phyloP scores from a whole-genome alignment of 129 eudicot species.

The Saposhnikovia divaricata region DNA sequence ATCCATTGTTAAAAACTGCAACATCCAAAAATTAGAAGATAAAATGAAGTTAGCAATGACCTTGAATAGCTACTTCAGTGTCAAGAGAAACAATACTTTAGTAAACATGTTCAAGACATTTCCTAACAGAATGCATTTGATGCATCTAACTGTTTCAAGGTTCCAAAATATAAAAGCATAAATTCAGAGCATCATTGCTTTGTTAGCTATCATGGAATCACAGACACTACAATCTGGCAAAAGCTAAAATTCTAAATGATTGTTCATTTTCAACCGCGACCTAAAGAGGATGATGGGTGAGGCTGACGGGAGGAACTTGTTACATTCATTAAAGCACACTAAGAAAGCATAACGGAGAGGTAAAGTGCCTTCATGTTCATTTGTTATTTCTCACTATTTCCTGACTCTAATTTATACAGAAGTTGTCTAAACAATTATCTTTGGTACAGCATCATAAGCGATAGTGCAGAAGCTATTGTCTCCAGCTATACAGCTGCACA shows the following conservation, averaged over 20 bases:
- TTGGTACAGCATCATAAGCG: neutral
- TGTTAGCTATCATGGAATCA: neutral
- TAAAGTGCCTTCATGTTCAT: neutral
- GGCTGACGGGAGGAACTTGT: neutral
- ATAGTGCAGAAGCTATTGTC: too few relatives aligned
- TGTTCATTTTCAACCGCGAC: neutral
- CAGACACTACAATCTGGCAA: neutral
- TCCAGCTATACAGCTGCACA: too few relatives aligned
- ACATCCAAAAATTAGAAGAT: conserved; percentile 5
- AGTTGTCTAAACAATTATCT: neutral
- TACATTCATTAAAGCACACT: neutral
- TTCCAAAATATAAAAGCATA: neutral
- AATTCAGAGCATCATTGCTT: neutral
- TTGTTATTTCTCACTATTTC: neutral
- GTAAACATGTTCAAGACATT: neutral
- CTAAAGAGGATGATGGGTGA: neutral
- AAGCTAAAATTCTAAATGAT: neutral
- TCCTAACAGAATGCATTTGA: neutral
- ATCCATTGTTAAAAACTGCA: conserved; percentile 82
- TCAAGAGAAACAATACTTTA: neutral
- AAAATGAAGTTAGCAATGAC: neutral
- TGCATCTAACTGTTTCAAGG: neutral
- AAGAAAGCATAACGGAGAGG: neutral
- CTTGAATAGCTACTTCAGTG: neutral
- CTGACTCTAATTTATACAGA: neutral